Evolutionary conservation across 2,329 filamentous ascomycete species (phyloP).

Genomic region (Penicillium sp.): DNA sequence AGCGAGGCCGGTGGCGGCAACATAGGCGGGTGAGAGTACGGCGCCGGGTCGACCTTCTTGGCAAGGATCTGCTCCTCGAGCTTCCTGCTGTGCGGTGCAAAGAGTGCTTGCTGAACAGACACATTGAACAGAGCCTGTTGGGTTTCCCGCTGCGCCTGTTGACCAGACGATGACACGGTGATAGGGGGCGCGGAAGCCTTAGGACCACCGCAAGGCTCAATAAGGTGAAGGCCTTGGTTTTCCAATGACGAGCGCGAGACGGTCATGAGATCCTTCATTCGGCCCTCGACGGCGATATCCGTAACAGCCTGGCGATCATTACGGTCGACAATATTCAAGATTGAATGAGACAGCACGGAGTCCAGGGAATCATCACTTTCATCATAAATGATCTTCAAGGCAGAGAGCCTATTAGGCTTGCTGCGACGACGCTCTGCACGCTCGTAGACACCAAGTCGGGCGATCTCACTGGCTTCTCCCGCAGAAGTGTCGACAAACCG

Average conservation of each 20-base stretch:
- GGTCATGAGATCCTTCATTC: slow-evolving; percentile 73
- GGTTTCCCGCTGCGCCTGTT: slow-evolving; percentile 58
- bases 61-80: slow-evolving; percentile 73
- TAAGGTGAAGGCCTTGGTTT: slow-evolving; percentile 66
- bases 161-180: slow-evolving; percentile 70
- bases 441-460: slow-evolving; percentile 67
- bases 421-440: slow-evolving; percentile 61
- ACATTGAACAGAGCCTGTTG: slow-evolving; percentile 75
- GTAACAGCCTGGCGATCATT: slow-evolving; percentile 63
- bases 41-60: slow-evolving; percentile 60
- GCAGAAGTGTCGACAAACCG: slow-evolving; percentile 77
- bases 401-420: slow-evolving; percentile 57
- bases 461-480: slow-evolving; percentile 66
- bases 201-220: slow-evolving; percentile 79
- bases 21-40: slow-evolving; percentile 61
- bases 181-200: slow-evolving; percentile 80
- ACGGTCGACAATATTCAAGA: slow-evolving; percentile 75
- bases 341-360: slow-evolving; percentile 68
- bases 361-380: slow-evolving; percentile 55
- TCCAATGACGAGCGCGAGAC: slow-evolving; percentile 64
- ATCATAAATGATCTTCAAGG: slow-evolving; percentile 65
- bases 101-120: slow-evolving; percentile 69
- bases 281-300: slow-evolving; percentile 67
- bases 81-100: slow-evolving; percentile 55
- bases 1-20: slow-evolving; percentile 75